A percentile compares a stretch with the other conserved stretches of the same genome.
These are phyloP conservation scores for Diaporthe sp. DNA, from an alignment of 2,329 filamentous ascomycete genomes.

Conservation along the genomic window DNA sequence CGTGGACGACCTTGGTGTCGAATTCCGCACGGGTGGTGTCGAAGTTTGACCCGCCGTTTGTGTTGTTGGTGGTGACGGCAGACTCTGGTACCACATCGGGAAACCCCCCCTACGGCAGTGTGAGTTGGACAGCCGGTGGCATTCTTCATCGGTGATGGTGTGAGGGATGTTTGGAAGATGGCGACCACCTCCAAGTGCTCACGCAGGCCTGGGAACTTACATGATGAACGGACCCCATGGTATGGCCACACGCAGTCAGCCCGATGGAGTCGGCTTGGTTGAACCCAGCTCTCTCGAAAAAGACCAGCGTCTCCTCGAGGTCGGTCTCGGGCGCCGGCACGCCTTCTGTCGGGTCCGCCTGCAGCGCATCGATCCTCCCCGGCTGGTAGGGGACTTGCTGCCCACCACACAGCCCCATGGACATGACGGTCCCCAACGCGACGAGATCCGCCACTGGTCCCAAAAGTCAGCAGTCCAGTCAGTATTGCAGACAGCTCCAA, in stretches of 20 bases:
- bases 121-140: background rate
- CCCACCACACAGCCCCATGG: slow-evolving; percentile 47
- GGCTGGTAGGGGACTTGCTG: slow-evolving; percentile 47
- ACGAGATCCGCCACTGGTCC: slow-evolving; percentile 48
- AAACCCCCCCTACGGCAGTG: background rate
- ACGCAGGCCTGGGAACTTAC: slow-evolving; percentile 36
- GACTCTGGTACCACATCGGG: slow-evolving; percentile 22
- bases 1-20: slow-evolving; percentile 17
- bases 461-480: background rate
- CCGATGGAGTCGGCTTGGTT: slow-evolving; percentile 46
- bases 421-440: slow-evolving; percentile 48
- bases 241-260: slow-evolving; percentile 48
- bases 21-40: slow-evolving; percentile 3
- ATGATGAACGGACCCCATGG: slow-evolving; percentile 48
- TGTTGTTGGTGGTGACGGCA: slow-evolving; percentile 10
- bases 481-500: background rate
- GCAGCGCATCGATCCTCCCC: slow-evolving; percentile 47
- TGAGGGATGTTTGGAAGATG: background rate
- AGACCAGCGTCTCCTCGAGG: slow-evolving; percentile 45
- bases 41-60: slow-evolving; percentile 24
- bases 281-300: slow-evolving; percentile 47
- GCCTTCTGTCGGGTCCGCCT: slow-evolving; percentile 46
- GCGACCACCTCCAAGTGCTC: background rate
- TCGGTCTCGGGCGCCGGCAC: slow-evolving; percentile 47
- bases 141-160: background rate